These are phyloP conservation scores for Ochromonadaceae sp. DNA, from an alignment of 352 stramenopile genomes.

Conservation along the genomic window DNA sequence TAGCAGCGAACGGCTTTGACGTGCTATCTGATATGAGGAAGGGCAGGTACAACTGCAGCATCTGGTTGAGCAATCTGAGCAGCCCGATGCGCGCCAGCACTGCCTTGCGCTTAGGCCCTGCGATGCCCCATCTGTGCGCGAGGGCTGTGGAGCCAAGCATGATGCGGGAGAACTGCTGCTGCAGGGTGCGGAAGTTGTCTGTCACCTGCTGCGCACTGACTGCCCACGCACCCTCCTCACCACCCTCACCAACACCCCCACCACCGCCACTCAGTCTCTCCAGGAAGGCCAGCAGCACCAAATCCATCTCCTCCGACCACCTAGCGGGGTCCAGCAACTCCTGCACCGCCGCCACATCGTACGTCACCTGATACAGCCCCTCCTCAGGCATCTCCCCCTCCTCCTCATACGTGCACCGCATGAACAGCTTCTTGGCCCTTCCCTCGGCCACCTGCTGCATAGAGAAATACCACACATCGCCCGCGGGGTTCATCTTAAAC, in stretches of 20 bases:
- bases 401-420: slow-evolving; percentile 7
- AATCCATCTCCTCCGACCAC: slow-evolving; percentile 10
- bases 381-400: neutral
- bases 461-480: slow-evolving; percentile 14
- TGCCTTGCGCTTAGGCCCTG: slow-evolving; percentile 31
- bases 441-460: slow-evolving; percentile 8
- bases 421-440: slow-evolving; percentile 8
- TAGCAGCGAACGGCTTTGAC: too few species aligned
- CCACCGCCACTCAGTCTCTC: neutral
- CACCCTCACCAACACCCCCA: neutral
- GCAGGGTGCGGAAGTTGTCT: neutral
- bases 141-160: neutral
- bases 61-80: slow-evolving; percentile 23
- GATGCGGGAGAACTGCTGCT: slow-evolving; percentile 5
- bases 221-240: neutral
- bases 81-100: slow-evolving; percentile 30
- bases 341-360: neutral
- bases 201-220: neutral
- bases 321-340: slow-evolving; percentile 1
- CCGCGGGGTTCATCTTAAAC: neutral
- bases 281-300: neutral
- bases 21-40: too few species aligned
- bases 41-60: neutral
- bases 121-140: slow-evolving; percentile 43
- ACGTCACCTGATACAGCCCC: too few species aligned